phyloP scores from a whole-genome alignment of 2,329 filamentous ascomycete species.

The Neurospora sp. region DNA sequence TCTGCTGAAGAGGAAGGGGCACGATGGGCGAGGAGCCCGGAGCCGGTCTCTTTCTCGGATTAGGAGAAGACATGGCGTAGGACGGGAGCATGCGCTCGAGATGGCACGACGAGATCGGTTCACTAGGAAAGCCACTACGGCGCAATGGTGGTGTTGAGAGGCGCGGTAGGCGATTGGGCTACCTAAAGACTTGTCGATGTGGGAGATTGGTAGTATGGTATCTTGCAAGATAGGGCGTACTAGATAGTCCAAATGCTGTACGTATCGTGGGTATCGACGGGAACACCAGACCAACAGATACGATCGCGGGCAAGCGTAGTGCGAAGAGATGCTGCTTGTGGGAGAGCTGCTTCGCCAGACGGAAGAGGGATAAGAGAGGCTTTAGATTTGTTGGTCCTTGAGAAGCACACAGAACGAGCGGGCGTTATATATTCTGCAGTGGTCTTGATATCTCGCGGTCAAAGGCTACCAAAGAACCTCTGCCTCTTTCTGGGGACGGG shows the following conservation, averaged over 20 bases:
- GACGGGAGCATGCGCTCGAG: slow-evolving; percentile 12
- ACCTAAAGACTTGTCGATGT: background rate
- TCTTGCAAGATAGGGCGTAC: background rate
- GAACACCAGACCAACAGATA: background rate
- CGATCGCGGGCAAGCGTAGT: background rate
- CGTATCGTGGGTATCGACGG: background rate
- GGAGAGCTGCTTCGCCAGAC: background rate
- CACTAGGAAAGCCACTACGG: background rate
- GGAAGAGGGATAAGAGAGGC: background rate
- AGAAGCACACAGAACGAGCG: background rate
- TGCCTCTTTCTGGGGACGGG: background rate
- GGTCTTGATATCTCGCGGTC: background rate
- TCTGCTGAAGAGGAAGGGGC: slow-evolving; percentile 33
- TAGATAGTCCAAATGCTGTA: background rate
- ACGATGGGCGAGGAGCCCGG: slow-evolving; percentile 59
- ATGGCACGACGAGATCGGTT: background rate
- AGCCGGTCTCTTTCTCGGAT: slow-evolving; percentile 61
- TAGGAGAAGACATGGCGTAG: slow-evolving; percentile 36
- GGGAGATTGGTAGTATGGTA: background rate
- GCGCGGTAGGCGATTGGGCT: background rate
- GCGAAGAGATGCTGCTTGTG: background rate
- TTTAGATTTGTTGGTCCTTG: background rate
- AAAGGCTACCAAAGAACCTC: background rate
- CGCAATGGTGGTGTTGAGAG: background rate
- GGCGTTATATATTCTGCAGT: background rate